Evolutionary conservation across 257 asterid genomes (phyloP).

Genomic region (Solanum lignicaule): DNA sequence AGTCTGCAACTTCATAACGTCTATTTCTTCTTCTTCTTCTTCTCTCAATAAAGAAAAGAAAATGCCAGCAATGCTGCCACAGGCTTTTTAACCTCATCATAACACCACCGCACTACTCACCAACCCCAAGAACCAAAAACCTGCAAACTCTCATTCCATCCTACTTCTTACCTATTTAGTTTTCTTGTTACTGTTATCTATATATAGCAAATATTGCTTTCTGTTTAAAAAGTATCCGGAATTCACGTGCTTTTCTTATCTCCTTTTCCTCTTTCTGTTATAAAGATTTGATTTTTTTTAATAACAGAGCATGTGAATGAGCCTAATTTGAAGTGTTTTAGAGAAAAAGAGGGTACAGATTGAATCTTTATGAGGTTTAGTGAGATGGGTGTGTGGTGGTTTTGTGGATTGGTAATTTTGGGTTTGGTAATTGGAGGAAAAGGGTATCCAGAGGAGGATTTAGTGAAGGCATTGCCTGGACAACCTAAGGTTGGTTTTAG

Average conservation of each 20-base stretch:
- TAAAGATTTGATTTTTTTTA: not conserved
- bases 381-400: conserved; percentile 36
- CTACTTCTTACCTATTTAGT: not conserved
- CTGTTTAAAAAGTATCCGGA: conserved; percentile 28
- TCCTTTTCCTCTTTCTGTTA: not conserved
- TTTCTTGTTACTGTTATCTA: conserved; percentile 4
- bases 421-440: conserved; percentile 33
- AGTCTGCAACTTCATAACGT: conserved; percentile 27
- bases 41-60: conserved; percentile 12
- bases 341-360: not conserved
- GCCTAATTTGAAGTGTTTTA: not conserved
- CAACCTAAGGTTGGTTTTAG: conserved; percentile 72
- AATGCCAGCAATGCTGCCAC: conserved; percentile 14
- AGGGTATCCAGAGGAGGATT: conserved; percentile 66
- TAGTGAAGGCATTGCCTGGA: conserved; percentile 69
- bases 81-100: not conserved
- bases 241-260: conserved; percentile 45
- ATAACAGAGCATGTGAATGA: not conserved
- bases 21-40: conserved; percentile 10
- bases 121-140: not conserved
- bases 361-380: conserved; percentile 1
- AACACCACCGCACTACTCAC: not conserved
- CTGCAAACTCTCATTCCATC: conserved; percentile 8
- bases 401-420: conserved; percentile 20
- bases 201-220: conserved; percentile 14